Conservation (phyloP, 1,284 basidiomycete genomes). For the Cerrena zonata region DNA sequence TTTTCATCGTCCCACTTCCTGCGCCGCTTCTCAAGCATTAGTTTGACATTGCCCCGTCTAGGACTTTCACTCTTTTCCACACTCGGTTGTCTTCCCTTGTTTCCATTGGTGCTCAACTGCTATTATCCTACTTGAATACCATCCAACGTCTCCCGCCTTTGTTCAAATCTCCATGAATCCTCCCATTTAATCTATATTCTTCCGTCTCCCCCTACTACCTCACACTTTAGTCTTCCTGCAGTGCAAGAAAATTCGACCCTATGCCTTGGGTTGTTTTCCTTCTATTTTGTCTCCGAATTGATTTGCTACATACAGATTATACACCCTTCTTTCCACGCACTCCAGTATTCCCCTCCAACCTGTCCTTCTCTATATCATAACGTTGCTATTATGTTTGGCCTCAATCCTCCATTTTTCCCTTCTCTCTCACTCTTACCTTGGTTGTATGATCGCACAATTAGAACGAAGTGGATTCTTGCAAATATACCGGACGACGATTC, state of each 20-base stretch:
- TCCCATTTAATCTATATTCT: slow-evolving; percentile 14
- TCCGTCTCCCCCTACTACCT: slow-evolving; percentile 6
- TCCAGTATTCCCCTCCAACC: background rate
- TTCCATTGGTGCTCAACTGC: slow-evolving; percentile 2
- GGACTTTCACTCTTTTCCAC: slow-evolving; percentile 7
- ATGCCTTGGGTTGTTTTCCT: slow-evolving; percentile 15
- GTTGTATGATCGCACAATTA: slow-evolving; percentile 18
- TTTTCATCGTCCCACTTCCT: background rate
- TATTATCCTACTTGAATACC: background rate
- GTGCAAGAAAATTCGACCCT: slow-evolving; percentile 23
- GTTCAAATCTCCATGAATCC: background rate
- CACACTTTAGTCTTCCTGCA: slow-evolving; percentile 20
- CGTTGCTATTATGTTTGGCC: background rate
- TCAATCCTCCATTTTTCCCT: background rate
- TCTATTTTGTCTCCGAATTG: slow-evolving; percentile 10
- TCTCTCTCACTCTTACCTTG: slow-evolving; percentile 7
- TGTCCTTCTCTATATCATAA: background rate
- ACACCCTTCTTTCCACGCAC: slow-evolving; percentile 5
- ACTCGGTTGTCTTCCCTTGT: background rate
- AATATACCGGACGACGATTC: background rate
- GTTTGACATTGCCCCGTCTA: background rate
- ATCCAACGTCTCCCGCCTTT: background rate
- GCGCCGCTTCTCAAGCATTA: background rate
- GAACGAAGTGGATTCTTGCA: slow-evolving; percentile 13
- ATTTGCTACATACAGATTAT: slow-evolving; percentile 13